Evolutionary conservation across 371 early-diverging fungal genomes (phyloP).

Genomic region (Mucor irregularis): DNA sequence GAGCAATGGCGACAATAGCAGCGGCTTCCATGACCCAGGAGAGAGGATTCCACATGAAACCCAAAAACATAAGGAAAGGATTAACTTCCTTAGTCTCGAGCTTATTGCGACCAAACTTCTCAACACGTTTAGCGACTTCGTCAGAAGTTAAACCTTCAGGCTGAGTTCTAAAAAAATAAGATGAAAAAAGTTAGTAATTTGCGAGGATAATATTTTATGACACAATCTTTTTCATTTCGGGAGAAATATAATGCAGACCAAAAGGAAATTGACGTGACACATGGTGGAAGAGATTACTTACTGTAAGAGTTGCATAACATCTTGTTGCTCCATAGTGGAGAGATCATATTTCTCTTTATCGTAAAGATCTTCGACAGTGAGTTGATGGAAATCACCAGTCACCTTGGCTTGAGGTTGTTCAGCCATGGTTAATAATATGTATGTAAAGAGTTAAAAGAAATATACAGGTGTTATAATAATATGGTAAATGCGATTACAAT

Average conservation of each 20-base stretch:
- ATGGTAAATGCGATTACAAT: too few relatives aligned
- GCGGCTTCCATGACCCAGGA: conserved; percentile 83
- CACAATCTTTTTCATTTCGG: too few relatives aligned
- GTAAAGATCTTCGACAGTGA: conserved; percentile 72
- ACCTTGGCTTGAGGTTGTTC: conserved; percentile 24
- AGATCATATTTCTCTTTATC: conserved; percentile 79
- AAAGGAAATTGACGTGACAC: background rate
- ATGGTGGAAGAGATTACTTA: conserved; percentile 20
- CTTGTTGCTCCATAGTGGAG: conserved; percentile 73
- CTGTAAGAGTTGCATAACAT: conserved; percentile 71
- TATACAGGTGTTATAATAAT: too few relatives aligned
- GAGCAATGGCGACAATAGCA: conserved; percentile 70
- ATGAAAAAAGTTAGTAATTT: background rate
- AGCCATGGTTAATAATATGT: conserved; percentile 11
- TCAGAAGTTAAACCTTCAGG: conserved; percentile 61
- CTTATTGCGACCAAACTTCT: conserved; percentile 68
- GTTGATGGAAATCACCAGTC: conserved; percentile 30
- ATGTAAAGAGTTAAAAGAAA: background rate
- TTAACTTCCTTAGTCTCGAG: conserved; percentile 76
- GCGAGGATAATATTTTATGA: too few relatives aligned
- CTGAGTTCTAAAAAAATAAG: conserved; percentile 39
- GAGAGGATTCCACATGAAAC: conserved; percentile 83
- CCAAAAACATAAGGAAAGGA: conserved; percentile 80
- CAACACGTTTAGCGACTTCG: conserved; percentile 61
- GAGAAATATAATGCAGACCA: too few relatives aligned